Evolutionary conservation across 169 alveolate genomes (phyloP), one percentile per base, ranked within the genome.

Genomic region (Hammondia hammondi): DNA sequence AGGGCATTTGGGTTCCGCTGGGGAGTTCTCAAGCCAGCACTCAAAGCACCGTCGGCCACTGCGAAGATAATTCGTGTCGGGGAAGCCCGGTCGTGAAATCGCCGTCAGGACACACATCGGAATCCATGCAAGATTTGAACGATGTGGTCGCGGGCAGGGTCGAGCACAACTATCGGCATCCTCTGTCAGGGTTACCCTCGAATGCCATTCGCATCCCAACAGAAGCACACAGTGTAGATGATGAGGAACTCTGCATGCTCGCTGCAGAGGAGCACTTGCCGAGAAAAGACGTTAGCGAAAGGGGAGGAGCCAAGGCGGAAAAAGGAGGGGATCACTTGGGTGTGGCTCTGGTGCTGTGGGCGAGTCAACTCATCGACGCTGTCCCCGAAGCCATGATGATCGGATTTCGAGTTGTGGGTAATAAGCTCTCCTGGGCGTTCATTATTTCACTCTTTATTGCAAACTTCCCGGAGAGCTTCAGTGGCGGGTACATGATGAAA

Each of bases 381-480:
- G 27, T 82, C 43, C 90, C 90, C 45, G 90, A 82, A 52, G 90
- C 90, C 12, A 82, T 82, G 90, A 82, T 82, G 90, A 82, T 82
- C 35, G 90, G 90, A 82, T 82, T 82, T n/a, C 90, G 90, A 21
- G 70, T 45, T 43, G 90, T 45, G 14, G 90, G 90, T 9, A 46
- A 82, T 4, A 82, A 39, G 70, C 90, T 82, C 90, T 82, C 90
- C 24, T 82, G 90, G 90, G 90, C 90, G 39, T 82, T 82, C 70
- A 43, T 82, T 45, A 82, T 82, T 45, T 39, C 90, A 12, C 57
- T 82, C 4, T 82, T 39, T 71, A 82, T 82, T 45, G 57, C 90
- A 27, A 82, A 82, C 70, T 82, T 82, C 43, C 90, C 90, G 19
- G 90, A 82, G 43, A 82, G 90, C 70, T 82, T 82, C 29, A 29